A percentile compares a stretch with the other conserved stretches of the same genome.
Evolutionary conservation across 495 filamentous ascomycete genomes (phyloP).

Genomic region (Trichoderma gamsii): DNA sequence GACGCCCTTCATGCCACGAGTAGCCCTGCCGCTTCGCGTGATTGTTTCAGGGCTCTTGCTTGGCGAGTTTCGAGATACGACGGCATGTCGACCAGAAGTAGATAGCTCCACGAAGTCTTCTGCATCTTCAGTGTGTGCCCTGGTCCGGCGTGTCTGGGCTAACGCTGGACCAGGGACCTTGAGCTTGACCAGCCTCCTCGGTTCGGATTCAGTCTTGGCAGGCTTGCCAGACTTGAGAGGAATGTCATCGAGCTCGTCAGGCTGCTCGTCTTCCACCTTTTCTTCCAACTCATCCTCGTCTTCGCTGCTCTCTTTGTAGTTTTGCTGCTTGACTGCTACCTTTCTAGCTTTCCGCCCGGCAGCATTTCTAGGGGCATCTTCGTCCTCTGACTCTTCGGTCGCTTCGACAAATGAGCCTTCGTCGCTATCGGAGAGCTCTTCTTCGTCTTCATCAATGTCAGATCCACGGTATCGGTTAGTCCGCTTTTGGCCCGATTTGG

Average conservation of each 20-base stretch:
- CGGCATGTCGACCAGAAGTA: slow-evolving; percentile 69
- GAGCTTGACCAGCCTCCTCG: slow-evolving; percentile 27
- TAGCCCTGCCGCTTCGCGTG: slow-evolving; percentile 37
- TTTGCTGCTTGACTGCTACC: slow-evolving; percentile 45
- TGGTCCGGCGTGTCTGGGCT: slow-evolving; percentile 35
- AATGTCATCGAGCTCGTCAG: neutral
- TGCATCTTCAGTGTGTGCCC: slow-evolving; percentile 42
- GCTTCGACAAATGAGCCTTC: slow-evolving; percentile 58
- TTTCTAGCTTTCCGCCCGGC: slow-evolving; percentile 65
- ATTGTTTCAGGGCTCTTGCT: slow-evolving; percentile 63
- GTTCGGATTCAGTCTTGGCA: neutral
- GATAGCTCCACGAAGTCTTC: slow-evolving; percentile 51
- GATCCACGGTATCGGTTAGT: slow-evolving; percentile 48
- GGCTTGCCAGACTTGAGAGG: neutral
- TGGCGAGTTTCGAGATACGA: slow-evolving; percentile 41
- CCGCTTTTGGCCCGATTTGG: slow-evolving; percentile 32
- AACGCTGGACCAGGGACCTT: slow-evolving; percentile 21
- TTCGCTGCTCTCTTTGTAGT: slow-evolving; percentile 43
- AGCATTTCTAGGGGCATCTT: slow-evolving; percentile 55
- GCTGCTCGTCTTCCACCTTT: slow-evolving; percentile 30
- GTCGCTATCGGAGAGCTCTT: slow-evolving; percentile 50
- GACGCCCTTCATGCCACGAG: slow-evolving; percentile 57
- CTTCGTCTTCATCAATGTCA: slow-evolving; percentile 65
- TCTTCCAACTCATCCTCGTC: slow-evolving; percentile 33
- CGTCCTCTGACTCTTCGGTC: slow-evolving; percentile 51